Conservation (phyloP, 768 basidiomycete genomes). For the Lentinus brumalis region DNA sequence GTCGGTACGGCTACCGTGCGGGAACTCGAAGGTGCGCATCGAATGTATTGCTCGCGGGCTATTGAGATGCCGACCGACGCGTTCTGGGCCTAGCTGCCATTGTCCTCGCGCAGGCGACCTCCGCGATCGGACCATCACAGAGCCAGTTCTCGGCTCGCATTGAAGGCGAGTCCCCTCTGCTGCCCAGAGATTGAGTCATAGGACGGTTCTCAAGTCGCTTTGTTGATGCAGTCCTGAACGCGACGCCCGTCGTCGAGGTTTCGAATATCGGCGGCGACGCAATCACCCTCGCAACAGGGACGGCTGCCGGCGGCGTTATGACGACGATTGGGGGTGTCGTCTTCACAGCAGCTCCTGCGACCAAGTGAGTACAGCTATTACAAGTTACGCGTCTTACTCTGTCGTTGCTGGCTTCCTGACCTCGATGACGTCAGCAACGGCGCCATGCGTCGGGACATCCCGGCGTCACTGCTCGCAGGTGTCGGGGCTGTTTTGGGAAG, state of each 20-base stretch:
- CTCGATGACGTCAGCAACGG: not conserved
- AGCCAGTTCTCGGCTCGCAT: conserved; percentile 21
- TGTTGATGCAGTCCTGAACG: conserved; percentile 1
- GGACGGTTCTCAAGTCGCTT: not conserved
- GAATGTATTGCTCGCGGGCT: not conserved
- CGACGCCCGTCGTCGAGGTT: conserved; percentile 25
- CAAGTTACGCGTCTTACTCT: too few species aligned
- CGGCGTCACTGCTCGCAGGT: too few species aligned
- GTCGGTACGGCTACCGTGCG: not conserved
- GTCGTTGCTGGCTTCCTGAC: not conserved
- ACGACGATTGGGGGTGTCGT: conserved; percentile 26
- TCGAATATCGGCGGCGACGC: conserved; percentile 24
- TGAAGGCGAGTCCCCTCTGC: conserved; percentile 7
- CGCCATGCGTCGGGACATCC: too few species aligned
- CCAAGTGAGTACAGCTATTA: conserved; percentile 1
- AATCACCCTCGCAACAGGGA: conserved; percentile 24
- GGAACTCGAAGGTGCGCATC: not conserved
- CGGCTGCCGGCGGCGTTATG: conserved; percentile 1
- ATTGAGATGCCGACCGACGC: not conserved
- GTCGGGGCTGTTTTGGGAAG: too few species aligned
- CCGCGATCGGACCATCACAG: conserved; percentile 18
- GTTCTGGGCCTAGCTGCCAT: conserved; percentile 7
- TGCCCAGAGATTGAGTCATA: not conserved
- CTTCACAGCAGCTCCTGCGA: conserved; percentile 18
- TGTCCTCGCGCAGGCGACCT: conserved; percentile 18